A percentile compares a stretch with the other conserved stretches of the same genome.
phyloP scores from a whole-genome alignment of 805 yeast species.

The Metschnikowia vanudenii region DNA sequence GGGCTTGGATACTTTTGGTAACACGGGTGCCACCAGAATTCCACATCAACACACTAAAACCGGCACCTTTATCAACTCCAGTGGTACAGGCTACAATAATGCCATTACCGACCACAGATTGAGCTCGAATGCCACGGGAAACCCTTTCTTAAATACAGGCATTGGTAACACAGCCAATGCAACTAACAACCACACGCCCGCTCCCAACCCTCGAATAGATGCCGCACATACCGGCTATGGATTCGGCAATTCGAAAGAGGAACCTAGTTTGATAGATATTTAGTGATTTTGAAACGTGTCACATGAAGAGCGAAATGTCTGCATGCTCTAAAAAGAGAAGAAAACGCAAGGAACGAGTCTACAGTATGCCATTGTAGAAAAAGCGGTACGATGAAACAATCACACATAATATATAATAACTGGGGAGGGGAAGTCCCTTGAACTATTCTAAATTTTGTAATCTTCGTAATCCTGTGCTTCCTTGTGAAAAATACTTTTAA shows the following conservation, averaged over 20 bases:
- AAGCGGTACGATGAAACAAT: neutral
- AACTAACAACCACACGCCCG: slow-evolving; percentile 6
- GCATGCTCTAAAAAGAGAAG: no score
- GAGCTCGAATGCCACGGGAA: slow-evolving; percentile 44
- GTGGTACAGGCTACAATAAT: slow-evolving; percentile 78
- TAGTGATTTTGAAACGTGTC: slow-evolving; percentile 13
- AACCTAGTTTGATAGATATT: slow-evolving; percentile 49
- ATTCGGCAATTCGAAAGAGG: slow-evolving; percentile 73
- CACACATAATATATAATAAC: neutral
- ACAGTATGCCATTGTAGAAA: no score
- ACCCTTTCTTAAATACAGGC: slow-evolving; percentile 66
- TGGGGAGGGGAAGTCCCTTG: neutral
- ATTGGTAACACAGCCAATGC: slow-evolving; percentile 33
- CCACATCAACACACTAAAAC: slow-evolving; percentile 92
- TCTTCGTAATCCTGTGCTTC: slow-evolving; percentile 5
- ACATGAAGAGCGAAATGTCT: neutral
- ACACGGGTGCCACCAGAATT: slow-evolving; percentile 76
- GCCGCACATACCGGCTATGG: slow-evolving; percentile 94
- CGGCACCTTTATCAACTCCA: slow-evolving; percentile 77
- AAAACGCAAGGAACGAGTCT: no score
- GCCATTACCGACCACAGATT: slow-evolving; percentile 32
- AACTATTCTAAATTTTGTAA: neutral
- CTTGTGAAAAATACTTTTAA: slow-evolving; percentile 49
- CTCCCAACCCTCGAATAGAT: slow-evolving; percentile 49
- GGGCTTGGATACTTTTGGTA: slow-evolving; percentile 92